Conservation (phyloP, 192 early-diverging fungal genomes). For the Podila horticola region DNA sequence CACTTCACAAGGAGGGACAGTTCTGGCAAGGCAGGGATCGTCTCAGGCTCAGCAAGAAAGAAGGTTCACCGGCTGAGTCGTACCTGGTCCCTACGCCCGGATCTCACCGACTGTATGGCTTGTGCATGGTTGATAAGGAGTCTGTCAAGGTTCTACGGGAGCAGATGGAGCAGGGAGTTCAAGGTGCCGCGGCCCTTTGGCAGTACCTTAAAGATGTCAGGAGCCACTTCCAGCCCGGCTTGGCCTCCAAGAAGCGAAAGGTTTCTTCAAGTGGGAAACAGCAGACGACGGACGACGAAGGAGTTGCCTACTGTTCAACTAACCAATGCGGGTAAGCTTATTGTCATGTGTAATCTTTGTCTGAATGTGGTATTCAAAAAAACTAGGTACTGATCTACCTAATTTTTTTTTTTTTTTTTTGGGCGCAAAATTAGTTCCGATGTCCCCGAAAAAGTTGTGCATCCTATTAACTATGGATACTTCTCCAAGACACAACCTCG, state of each 20-base stretch:
- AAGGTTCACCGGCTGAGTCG: conserved; percentile 66
- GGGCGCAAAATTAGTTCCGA: conserved; percentile 31
- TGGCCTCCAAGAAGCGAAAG: conserved; percentile 40
- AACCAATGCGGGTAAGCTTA: conserved; percentile 60
- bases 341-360: no score
- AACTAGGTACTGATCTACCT: no score
- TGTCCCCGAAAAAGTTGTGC: conserved; percentile 59
- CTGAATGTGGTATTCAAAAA: no score
- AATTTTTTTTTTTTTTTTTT: neutral
- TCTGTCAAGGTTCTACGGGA: conserved; percentile 41
- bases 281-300: conserved; percentile 22
- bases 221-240: conserved; percentile 55
- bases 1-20: conserved; percentile 49
- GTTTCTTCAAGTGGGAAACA: conserved; percentile 5
- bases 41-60: conserved; percentile 60
- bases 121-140: conserved; percentile 66
- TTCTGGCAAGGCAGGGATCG: conserved; percentile 59
- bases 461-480: conserved; percentile 70
- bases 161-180: conserved; percentile 44
- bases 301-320: conserved; percentile 60
- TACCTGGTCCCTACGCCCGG: conserved; percentile 42
- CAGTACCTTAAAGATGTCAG: conserved; percentile 60
- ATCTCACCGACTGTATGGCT: conserved; percentile 52
- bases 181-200: conserved; percentile 50
- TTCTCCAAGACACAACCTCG: conserved; percentile 62